Conservation (phyloP, 2,329 filamentous ascomycete genomes). For the Xenosphaeropsis pyriputrescens region DNA sequence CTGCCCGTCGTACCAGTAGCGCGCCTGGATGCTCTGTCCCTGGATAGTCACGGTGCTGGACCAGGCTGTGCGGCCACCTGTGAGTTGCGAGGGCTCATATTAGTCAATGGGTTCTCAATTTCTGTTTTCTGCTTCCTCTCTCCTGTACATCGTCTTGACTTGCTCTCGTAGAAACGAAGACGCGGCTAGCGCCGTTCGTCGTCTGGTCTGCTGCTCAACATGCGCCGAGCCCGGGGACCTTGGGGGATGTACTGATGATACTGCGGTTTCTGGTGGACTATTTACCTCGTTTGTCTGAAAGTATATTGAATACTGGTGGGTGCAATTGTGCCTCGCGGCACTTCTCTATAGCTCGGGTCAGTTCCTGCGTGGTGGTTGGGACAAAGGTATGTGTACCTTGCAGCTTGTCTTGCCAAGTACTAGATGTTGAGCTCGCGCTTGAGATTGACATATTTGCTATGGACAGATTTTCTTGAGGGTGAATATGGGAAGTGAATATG, state of each 20-base stretch:
- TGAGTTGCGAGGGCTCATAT: slow-evolving; percentile 2
- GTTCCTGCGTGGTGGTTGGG: slow-evolving; percentile 11
- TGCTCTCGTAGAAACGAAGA: too few relatives aligned
- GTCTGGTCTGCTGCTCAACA: too few relatives aligned
- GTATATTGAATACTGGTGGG: slow-evolving; percentile 50
- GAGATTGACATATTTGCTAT: slow-evolving; percentile 16
- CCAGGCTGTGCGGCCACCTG: slow-evolving; percentile 85
- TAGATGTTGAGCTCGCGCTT: slow-evolving; percentile 10
- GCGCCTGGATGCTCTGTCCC: slow-evolving; percentile 49
- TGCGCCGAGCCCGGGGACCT: too few relatives aligned
- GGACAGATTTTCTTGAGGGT: background rate
- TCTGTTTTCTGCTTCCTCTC: too few relatives aligned
- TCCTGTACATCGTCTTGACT: too few relatives aligned
- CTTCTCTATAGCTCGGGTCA: slow-evolving; percentile 28
- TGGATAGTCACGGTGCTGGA: slow-evolving; percentile 65
- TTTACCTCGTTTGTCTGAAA: slow-evolving; percentile 62
- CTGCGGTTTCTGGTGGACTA: slow-evolving; percentile 10
- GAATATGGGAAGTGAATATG: background rate
- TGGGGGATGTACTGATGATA: background rate
- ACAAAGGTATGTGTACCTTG: slow-evolving; percentile 18
- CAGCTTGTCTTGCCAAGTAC: slow-evolving; percentile 22
- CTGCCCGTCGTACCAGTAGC: slow-evolving; percentile 85
- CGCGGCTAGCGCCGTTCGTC: too few relatives aligned
- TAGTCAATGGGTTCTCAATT: slow-evolving; percentile 9
- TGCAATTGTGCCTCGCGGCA: slow-evolving; percentile 38